Percentiles rank a stretch among this genome's conserved stretches.
Conservation (phyloP, 371 early-diverging fungal genomes). For the Encephalitozoon hellem region DNA sequence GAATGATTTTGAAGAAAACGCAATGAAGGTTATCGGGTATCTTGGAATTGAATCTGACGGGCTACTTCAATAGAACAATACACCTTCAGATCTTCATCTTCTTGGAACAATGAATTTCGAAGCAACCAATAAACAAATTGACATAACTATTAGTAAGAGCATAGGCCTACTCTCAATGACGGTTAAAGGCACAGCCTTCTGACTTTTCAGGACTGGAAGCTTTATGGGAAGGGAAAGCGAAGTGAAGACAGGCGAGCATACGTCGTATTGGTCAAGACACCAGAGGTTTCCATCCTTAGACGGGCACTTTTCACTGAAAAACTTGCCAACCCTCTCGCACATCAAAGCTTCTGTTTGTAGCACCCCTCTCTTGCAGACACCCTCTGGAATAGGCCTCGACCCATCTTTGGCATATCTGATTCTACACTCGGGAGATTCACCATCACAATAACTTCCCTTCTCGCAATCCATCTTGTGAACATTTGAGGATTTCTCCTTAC, state of each 20-base stretch:
- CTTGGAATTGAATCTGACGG: slow-evolving; percentile 1
- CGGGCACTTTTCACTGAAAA: background rate
- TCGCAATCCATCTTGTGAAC: background rate
- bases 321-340: background rate
- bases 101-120: background rate
- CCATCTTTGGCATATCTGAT: background rate
- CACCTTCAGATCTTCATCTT: background rate
- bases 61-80: background rate
- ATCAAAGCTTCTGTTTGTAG: background rate
- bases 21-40: slow-evolving; percentile 3
- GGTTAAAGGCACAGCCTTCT: background rate
- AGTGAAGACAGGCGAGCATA: background rate
- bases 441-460: background rate
- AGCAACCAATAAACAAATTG: background rate
- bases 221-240: background rate
- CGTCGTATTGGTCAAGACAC: slow-evolving; percentile 3
- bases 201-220: background rate
- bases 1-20: slow-evolving; percentile 11
- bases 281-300: background rate
- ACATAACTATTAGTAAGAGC: background rate
- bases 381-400: background rate
- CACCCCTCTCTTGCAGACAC: background rate
- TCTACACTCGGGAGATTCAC: background rate
- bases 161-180: background rate
- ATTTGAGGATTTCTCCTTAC: background rate